Evolutionary conservation across 2,329 filamentous ascomycete species (phyloP).

Genomic region (Boeremia exigua): DNA sequence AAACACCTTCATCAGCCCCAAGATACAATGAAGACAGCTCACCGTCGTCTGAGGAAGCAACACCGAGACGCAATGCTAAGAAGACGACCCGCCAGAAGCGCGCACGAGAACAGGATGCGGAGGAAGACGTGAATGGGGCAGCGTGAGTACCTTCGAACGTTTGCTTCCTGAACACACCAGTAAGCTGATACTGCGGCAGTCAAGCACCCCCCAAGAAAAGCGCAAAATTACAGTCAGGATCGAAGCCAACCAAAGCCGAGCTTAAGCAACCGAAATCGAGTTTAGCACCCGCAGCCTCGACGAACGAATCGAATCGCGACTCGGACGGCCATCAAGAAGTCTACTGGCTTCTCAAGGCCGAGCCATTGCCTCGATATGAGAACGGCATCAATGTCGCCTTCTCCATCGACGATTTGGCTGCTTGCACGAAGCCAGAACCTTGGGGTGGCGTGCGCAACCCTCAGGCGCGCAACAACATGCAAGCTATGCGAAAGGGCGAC

Average conservation of each 20-base stretch:
- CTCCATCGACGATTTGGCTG: constrained; percentile 86
- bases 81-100: constrained; percentile 40
- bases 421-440: constrained; percentile 76
- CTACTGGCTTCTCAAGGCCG: constrained; percentile 60
- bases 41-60: constrained; percentile 21
- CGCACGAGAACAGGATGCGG: constrained; percentile 25
- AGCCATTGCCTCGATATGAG: constrained; percentile 85
- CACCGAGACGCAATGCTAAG: constrained; percentile 28
- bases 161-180: background rate
- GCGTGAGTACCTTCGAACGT: background rate
- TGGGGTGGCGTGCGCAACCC: constrained; percentile 75
- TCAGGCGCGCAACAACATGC: constrained; percentile 83
- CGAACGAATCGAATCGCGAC: constrained; percentile 36
- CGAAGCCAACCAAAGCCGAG: constrained; percentile 2
- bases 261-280: constrained; percentile 16
- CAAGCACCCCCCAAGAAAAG: constrained; percentile 32
- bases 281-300: constrained; percentile 18
- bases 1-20: constrained; percentile 20
- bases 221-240: constrained; percentile 13
- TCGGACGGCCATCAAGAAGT: constrained; percentile 36
- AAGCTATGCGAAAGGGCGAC: constrained; percentile 89
- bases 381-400: constrained; percentile 90
- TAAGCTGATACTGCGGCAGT: constrained; percentile 3
- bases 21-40: constrained; percentile 32
- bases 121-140: constrained; percentile 13